Evolutionary conservation across 495 filamentous ascomycete genomes (phyloP).

Genomic region (Bombardia bombarda): DNA sequence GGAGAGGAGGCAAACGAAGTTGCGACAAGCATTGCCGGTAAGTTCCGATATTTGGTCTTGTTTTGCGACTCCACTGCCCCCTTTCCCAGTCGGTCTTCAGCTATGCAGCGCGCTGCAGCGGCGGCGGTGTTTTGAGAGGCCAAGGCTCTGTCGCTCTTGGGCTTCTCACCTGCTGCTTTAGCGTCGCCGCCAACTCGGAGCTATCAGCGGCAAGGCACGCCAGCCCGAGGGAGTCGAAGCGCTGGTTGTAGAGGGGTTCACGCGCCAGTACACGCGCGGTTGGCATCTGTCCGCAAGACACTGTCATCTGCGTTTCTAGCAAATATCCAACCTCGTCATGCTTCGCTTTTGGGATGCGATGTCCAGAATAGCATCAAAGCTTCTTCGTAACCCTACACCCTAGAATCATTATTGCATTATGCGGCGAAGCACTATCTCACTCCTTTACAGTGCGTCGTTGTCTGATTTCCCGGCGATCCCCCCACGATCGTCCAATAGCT

Average conservation of each 20-base stretch:
- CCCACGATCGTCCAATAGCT: conserved; percentile 6
- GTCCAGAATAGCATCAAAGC: too few species aligned
- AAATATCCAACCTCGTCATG: conserved; percentile 1
- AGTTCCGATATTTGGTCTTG: conserved; percentile 1
- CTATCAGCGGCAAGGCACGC: conserved; percentile 8
- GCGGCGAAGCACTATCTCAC: neutral
- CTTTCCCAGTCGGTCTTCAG: neutral
- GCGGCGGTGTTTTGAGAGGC: too few species aligned
- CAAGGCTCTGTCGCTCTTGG: too few species aligned
- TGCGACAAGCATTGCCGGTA: conserved; percentile 1
- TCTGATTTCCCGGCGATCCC: conserved; percentile 4
- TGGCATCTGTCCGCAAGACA: neutral
- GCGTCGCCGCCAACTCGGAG: conserved; percentile 1
- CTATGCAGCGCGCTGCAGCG: conserved; percentile 2
- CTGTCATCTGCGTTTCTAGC: conserved; percentile 1
- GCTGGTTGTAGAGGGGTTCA: neutral
- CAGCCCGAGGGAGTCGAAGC: neutral
- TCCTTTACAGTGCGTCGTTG: neutral
- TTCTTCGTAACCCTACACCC: neutral
- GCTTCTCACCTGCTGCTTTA: too few species aligned
- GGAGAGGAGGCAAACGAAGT: neutral
- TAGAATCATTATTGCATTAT: neutral
- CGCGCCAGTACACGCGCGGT: conserved; percentile 9
- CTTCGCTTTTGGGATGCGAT: too few species aligned
- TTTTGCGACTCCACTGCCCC: neutral